These are phyloP conservation scores for Beta vulgaris DNA, from an alignment of 148 eudicot species.

Conservation along the genomic window DNA sequence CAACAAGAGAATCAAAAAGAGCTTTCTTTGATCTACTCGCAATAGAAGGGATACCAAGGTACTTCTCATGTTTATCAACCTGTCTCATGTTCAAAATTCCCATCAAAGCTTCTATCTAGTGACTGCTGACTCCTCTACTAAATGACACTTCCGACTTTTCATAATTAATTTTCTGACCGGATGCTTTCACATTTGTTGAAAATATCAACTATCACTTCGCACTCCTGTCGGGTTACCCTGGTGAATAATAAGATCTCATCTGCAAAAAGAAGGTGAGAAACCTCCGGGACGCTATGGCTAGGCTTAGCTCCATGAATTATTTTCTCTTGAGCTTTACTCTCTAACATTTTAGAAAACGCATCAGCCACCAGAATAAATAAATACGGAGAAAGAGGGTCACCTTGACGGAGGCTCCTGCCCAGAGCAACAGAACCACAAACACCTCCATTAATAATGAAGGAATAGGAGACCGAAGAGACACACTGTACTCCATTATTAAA, in stretches of 20 bases:
- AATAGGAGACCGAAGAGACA: too few relatives aligned
- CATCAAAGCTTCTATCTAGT: background rate
- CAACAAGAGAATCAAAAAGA: background rate
- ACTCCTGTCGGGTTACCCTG: background rate
- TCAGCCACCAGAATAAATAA: background rate
- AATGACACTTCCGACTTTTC: background rate
- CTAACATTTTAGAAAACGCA: background rate
- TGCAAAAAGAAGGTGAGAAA: background rate
- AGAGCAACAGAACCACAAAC: too few relatives aligned
- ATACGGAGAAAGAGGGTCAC: background rate
- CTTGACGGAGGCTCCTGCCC: background rate
- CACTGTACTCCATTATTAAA: too few relatives aligned
- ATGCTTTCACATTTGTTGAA: background rate
- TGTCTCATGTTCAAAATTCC: background rate
- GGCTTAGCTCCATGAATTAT: background rate
- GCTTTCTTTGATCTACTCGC: background rate
- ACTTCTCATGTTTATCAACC: background rate
- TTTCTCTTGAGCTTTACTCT: fast-evolving
- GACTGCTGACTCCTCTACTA: background rate
- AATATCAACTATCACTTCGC: background rate
- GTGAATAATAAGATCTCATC: background rate
- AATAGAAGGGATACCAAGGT: background rate
- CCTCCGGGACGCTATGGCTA: background rate
- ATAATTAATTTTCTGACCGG: background rate
- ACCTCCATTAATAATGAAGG: too few relatives aligned